These are phyloP conservation scores for Teratosphaeria destructans DNA, from an alignment of 2,329 filamentous ascomycete species.

Conservation along the genomic window DNA sequence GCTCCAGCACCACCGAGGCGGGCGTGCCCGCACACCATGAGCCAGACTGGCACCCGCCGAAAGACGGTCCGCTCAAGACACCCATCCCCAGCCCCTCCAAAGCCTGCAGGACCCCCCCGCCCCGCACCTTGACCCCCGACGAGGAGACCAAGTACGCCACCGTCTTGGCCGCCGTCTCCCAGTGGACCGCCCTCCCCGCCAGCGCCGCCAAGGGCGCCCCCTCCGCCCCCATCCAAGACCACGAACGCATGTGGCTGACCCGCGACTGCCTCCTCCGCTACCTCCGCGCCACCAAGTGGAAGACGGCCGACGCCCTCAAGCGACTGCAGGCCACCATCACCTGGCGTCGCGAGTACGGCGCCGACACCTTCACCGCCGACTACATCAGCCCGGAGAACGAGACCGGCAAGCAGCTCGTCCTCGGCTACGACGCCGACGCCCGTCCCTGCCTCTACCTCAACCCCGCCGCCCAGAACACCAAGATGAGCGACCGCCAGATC, in stretches of 20 bases:
- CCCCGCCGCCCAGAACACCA: conserved; percentile 86
- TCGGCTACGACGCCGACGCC: conserved; percentile 76
- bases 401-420: conserved; percentile 85
- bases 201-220: conserved; percentile 49
- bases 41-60: conserved; percentile 17
- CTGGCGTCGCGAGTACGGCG: conserved; percentile 86
- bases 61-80: conserved; percentile 22
- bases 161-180: conserved; percentile 58
- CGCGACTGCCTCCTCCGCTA: conserved; percentile 87
- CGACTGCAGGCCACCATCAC: conserved; percentile 71
- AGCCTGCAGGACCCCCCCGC: conserved; percentile 45
- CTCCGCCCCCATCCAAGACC: conserved; percentile 58
- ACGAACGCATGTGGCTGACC: conserved; percentile 82
- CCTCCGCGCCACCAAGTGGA: conserved; percentile 88
- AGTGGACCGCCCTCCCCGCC: conserved; percentile 61
- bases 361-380: conserved; percentile 68
- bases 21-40: conserved; percentile 12
- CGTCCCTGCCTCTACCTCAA: conserved; percentile 87
- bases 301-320: conserved; percentile 60
- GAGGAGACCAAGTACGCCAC: conserved; percentile 73
- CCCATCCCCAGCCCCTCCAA: conserved; percentile 29
- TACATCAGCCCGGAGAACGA: conserved; percentile 91
- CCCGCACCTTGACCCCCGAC: conserved; percentile 57
- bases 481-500: conserved; percentile 73
- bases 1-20: conserved; percentile 13